Base-by-base conservation (phyloP, 2,329 filamentous ascomycete genomes). In the Apiospora rasikravindrae region DNA sequence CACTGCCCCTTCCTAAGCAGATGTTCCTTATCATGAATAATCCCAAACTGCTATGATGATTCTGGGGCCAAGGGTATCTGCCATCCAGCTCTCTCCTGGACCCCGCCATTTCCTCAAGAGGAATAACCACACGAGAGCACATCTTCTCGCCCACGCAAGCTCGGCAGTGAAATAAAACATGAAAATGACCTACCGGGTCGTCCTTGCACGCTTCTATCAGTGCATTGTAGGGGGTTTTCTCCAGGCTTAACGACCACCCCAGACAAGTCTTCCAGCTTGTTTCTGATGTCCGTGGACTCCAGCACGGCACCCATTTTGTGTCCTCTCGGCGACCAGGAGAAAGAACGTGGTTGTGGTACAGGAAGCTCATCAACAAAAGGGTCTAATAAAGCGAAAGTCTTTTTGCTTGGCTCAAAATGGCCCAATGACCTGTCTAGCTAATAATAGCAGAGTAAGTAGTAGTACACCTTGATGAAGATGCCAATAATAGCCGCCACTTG, bases 151-250 rank as follows among this genome's bases (percentile, higher is more conserved):
- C 14, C 57, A 40, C 13, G 19, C 4, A n/a, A n/a, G 16, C 33
- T 7, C 10, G 19, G 33, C 11, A n/a, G 26, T 64, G 22, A 49
- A 42, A 19, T 67, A 64, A 74, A 47, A 68, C 40, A 44, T 67
- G 71, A 71, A 71, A 26, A 29, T 26, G 75, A 81, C 87, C 78
- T 86, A 96, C 94, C 70, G 90, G 84, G 75, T 94, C 85, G 80
- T 92, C 84, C 67, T 90, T 82, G 79, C 92, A 94, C 13, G 88
- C 88, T 57, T 87, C 81, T 72, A 97, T 93, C 73, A 97, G 83
- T 24, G 91, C 90, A 75, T 93, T 87, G 80, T 95, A 96, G 0
- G 94, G 94, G 94, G 76, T 96, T 97, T 78, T 89, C 88, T 66
- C 87, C 88, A 0, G 86, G 85, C 74, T 83, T 79, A 71, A 86